Conservation (phyloP, 768 basidiomycete genomes). For the Auricularia heimuer region DNA sequence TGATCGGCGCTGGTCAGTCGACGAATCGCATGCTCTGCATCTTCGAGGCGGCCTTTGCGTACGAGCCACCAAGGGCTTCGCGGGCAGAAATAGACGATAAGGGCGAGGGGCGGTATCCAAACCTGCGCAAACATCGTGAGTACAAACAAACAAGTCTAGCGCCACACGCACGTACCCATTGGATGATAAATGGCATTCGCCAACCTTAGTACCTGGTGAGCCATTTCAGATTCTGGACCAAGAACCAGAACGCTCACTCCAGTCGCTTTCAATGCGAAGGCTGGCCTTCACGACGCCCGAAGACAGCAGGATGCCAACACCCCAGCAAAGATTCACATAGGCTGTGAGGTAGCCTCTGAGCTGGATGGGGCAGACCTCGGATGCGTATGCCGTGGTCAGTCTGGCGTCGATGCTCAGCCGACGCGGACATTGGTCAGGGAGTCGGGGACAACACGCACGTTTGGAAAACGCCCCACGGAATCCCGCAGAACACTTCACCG, state of each 20-base stretch:
- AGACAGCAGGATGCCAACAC: slow-evolving; percentile 16
- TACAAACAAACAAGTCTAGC: background rate
- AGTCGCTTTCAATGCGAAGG: slow-evolving; percentile 12
- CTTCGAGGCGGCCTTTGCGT: slow-evolving; percentile 20
- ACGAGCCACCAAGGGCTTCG: slow-evolving; percentile 23
- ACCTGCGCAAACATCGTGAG: background rate
- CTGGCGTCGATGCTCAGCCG: slow-evolving; percentile 17
- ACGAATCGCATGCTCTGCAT: slow-evolving; percentile 18
- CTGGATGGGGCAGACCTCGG: slow-evolving; percentile 23
- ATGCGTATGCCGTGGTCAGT: slow-evolving; percentile 22
- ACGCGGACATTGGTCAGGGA: too few species aligned
- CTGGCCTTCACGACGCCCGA: slow-evolving; percentile 17
- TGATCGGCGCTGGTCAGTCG: slow-evolving; percentile 11
- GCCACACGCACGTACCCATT: slow-evolving; percentile 15
- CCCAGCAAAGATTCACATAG: slow-evolving; percentile 26
- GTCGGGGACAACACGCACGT: background rate
- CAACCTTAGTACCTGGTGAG: background rate
- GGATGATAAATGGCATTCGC: slow-evolving; percentile 16
- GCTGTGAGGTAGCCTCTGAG: slow-evolving; percentile 19
- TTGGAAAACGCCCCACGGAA: slow-evolving; percentile 20
- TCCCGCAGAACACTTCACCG: slow-evolving; percentile 19
- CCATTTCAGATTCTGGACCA: background rate
- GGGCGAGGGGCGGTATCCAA: slow-evolving; percentile 23
- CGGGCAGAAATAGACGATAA: slow-evolving; percentile 19
- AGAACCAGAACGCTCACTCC: slow-evolving; percentile 9